phyloP scores from a whole-genome alignment of 2,329 filamentous ascomycete genomes.

The Diaporthe capsici region DNA sequence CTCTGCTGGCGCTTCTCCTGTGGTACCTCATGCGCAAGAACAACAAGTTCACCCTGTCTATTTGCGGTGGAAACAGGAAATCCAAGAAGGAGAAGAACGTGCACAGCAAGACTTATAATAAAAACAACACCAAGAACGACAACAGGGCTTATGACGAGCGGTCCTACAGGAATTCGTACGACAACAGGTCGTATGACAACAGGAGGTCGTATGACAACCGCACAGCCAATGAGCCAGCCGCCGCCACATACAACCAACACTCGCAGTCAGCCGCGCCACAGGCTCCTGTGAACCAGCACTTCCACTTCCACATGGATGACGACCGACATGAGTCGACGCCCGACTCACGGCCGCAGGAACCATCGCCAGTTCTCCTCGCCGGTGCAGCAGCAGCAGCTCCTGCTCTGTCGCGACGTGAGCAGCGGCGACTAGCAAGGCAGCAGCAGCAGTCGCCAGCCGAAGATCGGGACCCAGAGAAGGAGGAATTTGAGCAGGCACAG shows the following conservation, averaged over 20 bases:
- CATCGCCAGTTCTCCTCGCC: neutral
- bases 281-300: constrained; percentile 22
- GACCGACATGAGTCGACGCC: neutral
- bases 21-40: constrained; percentile 47
- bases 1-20: constrained; percentile 45
- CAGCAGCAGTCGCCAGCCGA: neutral
- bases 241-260: constrained; percentile 1
- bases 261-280: constrained; percentile 25
- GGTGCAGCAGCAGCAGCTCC: constrained; percentile 8
- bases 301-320: constrained; percentile 34
- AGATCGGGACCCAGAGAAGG: constrained; percentile 34
- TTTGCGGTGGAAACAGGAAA: constrained; percentile 43
- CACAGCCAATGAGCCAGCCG: neutral
- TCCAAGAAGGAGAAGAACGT: constrained; percentile 38
- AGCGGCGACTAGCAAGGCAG: constrained; percentile 22
- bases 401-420: constrained; percentile 30
- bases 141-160: constrained; percentile 36
- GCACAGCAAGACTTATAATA: constrained; percentile 31
- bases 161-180: constrained; percentile 36
- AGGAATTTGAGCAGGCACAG: constrained; percentile 36
- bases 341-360: constrained; percentile 7
- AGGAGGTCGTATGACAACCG: constrained; percentile 33
- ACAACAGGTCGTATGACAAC: constrained; percentile 39
- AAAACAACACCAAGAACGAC: constrained; percentile 37
- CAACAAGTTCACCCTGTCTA: constrained; percentile 41